phyloP scores from a whole-genome alignment of 2,329 filamentous ascomycete species.

The Ascochyta pisi region DNA sequence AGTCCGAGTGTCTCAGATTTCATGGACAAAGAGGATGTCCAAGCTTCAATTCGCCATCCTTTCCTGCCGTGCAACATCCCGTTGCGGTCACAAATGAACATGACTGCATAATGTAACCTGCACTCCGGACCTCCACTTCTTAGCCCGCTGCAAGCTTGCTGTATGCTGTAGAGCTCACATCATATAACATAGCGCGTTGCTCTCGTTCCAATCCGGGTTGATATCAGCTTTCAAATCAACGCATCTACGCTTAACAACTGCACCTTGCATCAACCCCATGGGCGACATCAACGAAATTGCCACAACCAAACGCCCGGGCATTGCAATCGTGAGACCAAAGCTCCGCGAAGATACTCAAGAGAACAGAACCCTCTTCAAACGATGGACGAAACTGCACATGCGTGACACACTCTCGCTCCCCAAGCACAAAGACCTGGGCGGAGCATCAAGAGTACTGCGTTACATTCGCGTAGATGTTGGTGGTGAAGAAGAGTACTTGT shows the following conservation, averaged over 20 bases:
- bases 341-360: constrained; percentile 3
- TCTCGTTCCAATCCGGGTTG: no score
- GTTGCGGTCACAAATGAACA: not conserved
- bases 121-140: not conserved
- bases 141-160: not conserved
- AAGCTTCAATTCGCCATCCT: not conserved
- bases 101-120: not conserved
- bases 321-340: constrained; percentile 8
- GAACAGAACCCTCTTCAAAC: constrained; percentile 1
- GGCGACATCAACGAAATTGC: not conserved
- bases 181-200: no score
- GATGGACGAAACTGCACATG: constrained; percentile 15
- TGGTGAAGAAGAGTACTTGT: constrained; percentile 10
- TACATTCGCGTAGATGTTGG: constrained; percentile 1
- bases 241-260: not conserved
- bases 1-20: not conserved
- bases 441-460: not conserved
- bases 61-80: not conserved
- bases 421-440: not conserved
- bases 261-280: not conserved
- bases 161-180: no score
- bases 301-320: constrained; percentile 4
- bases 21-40: not conserved
- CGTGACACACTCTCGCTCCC: constrained; percentile 7
- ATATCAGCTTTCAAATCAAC: not conserved